A percentile compares a stretch with the other conserved stretches of the same genome.
phyloP scores from a whole-genome alignment of 140 eudicot genomes.

The Cichorium intybus region DNA sequence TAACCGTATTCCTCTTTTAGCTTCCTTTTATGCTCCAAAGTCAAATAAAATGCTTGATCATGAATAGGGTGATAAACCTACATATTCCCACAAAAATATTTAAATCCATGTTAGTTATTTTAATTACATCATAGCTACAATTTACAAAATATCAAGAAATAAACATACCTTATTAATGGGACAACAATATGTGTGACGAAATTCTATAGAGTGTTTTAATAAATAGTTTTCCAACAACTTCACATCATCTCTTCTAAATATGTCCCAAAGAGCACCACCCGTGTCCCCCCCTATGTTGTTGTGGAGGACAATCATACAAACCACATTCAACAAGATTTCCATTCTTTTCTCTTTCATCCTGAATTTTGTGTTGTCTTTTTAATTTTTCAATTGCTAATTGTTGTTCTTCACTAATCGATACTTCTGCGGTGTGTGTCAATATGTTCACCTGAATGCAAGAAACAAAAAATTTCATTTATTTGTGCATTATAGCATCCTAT shows the following conservation, averaged over 20 bases:
- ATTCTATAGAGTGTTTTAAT: slow-evolving; percentile 51
- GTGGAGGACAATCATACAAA: background rate
- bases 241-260: slow-evolving; percentile 79
- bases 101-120: background rate
- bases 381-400: slow-evolving; percentile 41
- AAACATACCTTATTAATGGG: slow-evolving; percentile 68
- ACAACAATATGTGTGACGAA: slow-evolving; percentile 65
- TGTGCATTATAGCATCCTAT: background rate
- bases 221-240: slow-evolving; percentile 56
- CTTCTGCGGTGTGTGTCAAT: slow-evolving; percentile 62
- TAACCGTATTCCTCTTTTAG: slow-evolving; percentile 84
- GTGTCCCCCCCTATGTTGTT: slow-evolving; percentile 18
- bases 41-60: slow-evolving; percentile 80
- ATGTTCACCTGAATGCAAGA: slow-evolving; percentile 61
- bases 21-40: slow-evolving; percentile 61
- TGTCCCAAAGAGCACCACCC: slow-evolving; percentile 85
- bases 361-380: slow-evolving; percentile 60
- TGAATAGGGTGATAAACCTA: slow-evolving; percentile 84
- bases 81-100: background rate
- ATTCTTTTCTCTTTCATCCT: slow-evolving; percentile 49
- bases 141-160: background rate
- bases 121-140: background rate
- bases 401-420: slow-evolving; percentile 39
- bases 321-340: background rate
- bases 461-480: no score